Base-by-base conservation (phyloP, 2,329 filamentous ascomycete species). In the Cercospora sesami region DNA sequence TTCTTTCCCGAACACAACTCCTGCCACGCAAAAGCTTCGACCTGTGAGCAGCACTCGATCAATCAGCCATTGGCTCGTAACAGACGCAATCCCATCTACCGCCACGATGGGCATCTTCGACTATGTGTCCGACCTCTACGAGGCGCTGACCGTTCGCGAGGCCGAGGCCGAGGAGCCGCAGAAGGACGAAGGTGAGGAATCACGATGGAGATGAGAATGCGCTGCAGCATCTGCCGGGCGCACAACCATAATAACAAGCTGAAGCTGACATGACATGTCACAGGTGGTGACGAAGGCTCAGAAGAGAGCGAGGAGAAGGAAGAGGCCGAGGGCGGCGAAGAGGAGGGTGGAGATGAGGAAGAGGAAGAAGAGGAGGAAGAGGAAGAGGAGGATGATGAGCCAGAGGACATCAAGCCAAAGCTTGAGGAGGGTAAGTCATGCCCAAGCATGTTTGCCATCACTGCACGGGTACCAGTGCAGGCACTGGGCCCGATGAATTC, bases 341-440 rank as follows among this genome's bases (percentile, higher is more conserved):
- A 84, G 53, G 86, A 84, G 60, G 85, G 82, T 8, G 83, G 82
- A 48, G 85, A 84, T 23, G 85, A 86, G 18, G 87, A 85, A 28
- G 88, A 86, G 39, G 87, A 87, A 33, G 88, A 86, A 53, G 90
- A 89, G 28, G 90, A 90, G 36, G 90, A 91, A 39, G 90, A 93
- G 21, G 91, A 94, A 68, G 92, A 95, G 71, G 91, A 94, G 69
- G 90, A 93, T 70, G 91, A 93, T 72, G 92, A 95, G 84, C 84
- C 87, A 71, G 89, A 90, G 75, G 94, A 98, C 80, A 89, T 90
- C 75, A 96, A 96, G 87, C 92, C 94, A 71, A 87, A 88, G 81
- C 83, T 98, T 71, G 91, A 96, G 83, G 93, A 96, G 88, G 93
- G 95, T 98, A 82, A 86, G 92, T 77, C 28, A 23, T 53, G 16